These are phyloP conservation scores for Wickerhamiella dianesei DNA, from an alignment of 805 yeast species.

Conservation along the genomic window DNA sequence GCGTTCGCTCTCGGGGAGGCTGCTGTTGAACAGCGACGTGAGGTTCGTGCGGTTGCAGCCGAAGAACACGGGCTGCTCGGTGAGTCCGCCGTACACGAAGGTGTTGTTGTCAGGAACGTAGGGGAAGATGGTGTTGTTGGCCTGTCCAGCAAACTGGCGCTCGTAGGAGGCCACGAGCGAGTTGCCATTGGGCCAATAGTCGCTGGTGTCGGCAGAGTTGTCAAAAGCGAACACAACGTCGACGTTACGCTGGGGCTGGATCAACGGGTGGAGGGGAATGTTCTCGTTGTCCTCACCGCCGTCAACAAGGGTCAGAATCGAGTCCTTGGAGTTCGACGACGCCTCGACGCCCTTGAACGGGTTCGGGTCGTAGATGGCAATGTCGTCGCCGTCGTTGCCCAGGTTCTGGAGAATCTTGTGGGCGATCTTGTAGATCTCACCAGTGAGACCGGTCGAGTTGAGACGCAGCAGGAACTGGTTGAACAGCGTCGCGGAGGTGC, in stretches of 20 bases:
- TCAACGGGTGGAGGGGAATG: conserved; percentile 51
- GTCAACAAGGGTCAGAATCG: conserved; percentile 44
- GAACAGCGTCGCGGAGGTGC: conserved; percentile 39
- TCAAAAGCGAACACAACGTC: conserved; percentile 49
- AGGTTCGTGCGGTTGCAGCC: conserved; percentile 57
- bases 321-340: conserved; percentile 18
- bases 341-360: conserved; percentile 37
- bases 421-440: conserved; percentile 35
- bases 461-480: conserved; percentile 34
- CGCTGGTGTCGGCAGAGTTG: conserved; percentile 25
- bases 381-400: conserved; percentile 30
- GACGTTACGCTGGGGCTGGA: conserved; percentile 45
- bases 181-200: conserved; percentile 28
- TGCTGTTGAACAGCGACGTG: conserved; percentile 43
- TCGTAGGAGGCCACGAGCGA: conserved; percentile 21
- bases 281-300: conserved; percentile 74
- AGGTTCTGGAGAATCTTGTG: conserved; percentile 30
- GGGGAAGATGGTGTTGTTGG: conserved; percentile 19
- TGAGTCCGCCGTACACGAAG: conserved; percentile 36
- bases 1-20: conserved; percentile 8
- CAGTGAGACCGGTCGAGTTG: conserved; percentile 38
- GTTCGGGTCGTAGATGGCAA: conserved; percentile 60
- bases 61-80: conserved; percentile 52
- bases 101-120: conserved; percentile 28
- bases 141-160: conserved; percentile 21